Base-by-base conservation (phyloP, 768 basidiomycete genomes). In the Sarcodon aspratus region DNA sequence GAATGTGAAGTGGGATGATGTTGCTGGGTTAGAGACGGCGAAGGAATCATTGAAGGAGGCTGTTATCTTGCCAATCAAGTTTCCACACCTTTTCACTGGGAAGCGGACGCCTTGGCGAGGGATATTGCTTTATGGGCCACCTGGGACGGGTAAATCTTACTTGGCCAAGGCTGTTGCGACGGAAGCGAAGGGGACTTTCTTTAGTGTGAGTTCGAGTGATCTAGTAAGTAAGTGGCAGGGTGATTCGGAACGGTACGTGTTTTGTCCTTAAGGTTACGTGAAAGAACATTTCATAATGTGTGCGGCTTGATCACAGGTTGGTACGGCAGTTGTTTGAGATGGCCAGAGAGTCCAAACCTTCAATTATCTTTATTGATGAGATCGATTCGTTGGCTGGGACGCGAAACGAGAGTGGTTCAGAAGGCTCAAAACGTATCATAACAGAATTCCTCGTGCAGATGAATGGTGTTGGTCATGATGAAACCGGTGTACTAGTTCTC, bases 141-240 rank as follows among this genome's bases (percentile, higher is more conserved):
- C 96, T 0, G 96, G 96, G 3, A 98, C 96, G 9, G 96, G 96
- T 11, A 99, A 99, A 69, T 88, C 84, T 38, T 98, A 84, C 62
- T 76, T 99, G 38, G 96, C 96, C 2, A 99, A 99, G 65, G 96
- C 96, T 0, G 96, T 99, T 18, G 96, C 96, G 13, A 99, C 96
- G 11, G 96, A 99, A 66, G 93, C 96, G 47, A 97, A 98, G 70
- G 93, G 93, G 65, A 97, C 95, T 8, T 99, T 99, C 74, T 98
- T 95, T 70, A 90, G 85, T 55, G 92, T 99, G 52, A 91, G 87
- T 59, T 92, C 89, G 18, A 84, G 83, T 62, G 96, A 98, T 61
- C 72, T 99, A 48, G 96, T 98, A 48, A 94, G 91, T 65, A 99
- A 98, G 64, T 99, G 96, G 96, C 96, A 98, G 70, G 96, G 96